Percentiles rank a stretch among this genome's conserved stretches.
Evolutionary conservation across 1,284 basidiomycete species (phyloP).

Genomic region (Lentinus polychrous): DNA sequence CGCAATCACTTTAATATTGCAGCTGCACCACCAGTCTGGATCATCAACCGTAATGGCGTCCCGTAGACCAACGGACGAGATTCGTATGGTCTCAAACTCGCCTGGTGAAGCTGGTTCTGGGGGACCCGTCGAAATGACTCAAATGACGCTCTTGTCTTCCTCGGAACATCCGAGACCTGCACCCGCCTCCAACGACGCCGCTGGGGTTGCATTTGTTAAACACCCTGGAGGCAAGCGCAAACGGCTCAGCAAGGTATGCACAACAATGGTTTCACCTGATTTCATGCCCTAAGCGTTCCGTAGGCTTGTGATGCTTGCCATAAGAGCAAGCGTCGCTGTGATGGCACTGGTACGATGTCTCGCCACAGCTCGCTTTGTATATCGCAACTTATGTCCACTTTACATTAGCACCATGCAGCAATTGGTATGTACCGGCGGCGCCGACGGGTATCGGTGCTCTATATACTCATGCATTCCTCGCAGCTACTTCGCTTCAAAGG

Average conservation of each 20-base stretch:
- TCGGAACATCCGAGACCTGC: slow-evolving; percentile 1
- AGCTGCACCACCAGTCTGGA: too few relatives aligned
- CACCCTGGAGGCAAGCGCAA: slow-evolving; percentile 27
- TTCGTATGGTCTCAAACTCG: neutral
- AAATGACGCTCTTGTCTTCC: slow-evolving; percentile 13
- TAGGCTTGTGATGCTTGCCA: slow-evolving; percentile 80
- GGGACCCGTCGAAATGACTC: slow-evolving; percentile 8
- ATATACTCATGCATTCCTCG: neutral
- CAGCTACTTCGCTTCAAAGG: slow-evolving; percentile 75
- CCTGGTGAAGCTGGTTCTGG: slow-evolving; percentile 1
- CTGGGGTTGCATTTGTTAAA: slow-evolving; percentile 28
- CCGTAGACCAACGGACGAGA: neutral
- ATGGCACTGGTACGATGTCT: slow-evolving; percentile 59
- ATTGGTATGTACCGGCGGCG: slow-evolving; percentile 46
- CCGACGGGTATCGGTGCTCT: slow-evolving; percentile 5
- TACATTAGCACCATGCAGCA: slow-evolving; percentile 66
- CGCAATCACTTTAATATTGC: too few relatives aligned
- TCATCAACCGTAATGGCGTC: slow-evolving; percentile 2
- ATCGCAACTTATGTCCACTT: slow-evolving; percentile 8
- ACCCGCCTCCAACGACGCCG: slow-evolving; percentile 7
- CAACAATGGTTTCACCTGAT: slow-evolving; percentile 4
- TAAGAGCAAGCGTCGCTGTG: slow-evolving; percentile 75
- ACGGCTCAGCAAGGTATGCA: slow-evolving; percentile 47
- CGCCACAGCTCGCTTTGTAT: slow-evolving; percentile 11
- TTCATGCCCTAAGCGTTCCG: slow-evolving; percentile 4